A percentile compares a stretch with the other conserved stretches of the same genome.
Conservation (phyloP, 768 basidiomycete species). For the Suillus weaverae region DNA sequence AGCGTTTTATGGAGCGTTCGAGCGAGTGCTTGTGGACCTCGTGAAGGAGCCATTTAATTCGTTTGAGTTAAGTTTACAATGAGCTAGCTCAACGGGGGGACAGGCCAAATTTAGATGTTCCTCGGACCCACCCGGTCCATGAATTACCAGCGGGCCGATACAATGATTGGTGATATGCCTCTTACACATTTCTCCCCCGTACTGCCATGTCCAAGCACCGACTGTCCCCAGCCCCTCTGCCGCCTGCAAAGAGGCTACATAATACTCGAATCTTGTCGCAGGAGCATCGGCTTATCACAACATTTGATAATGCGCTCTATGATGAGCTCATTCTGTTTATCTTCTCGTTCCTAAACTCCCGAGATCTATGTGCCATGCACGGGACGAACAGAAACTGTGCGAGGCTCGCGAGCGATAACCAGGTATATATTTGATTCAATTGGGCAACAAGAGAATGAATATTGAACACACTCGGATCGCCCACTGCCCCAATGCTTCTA, state of each 20-base stretch:
- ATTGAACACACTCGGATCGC: conserved; percentile 18
- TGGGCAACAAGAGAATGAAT: conserved; percentile 8
- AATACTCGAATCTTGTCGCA: conserved; percentile 13
- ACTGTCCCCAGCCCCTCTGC: conserved; percentile 50
- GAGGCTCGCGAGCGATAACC: conserved; percentile 65
- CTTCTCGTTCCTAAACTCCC: conserved; percentile 67
- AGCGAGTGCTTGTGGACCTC: conserved; percentile 52
- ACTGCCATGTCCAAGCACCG: conserved; percentile 50
- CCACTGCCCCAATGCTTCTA: conserved; percentile 21
- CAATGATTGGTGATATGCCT: conserved; percentile 5
- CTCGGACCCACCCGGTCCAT: neutral
- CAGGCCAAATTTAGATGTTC: neutral
- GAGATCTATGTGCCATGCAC: conserved; percentile 68
- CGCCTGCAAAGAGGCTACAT: conserved; percentile 58
- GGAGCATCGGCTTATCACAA: conserved; percentile 24
- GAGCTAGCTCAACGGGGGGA: neutral
- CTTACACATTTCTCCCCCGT: neutral
- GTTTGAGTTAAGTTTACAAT: neutral
- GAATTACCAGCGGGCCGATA: conserved; percentile 2
- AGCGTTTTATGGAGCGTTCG: conserved; percentile 66
- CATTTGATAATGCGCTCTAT: conserved; percentile 60
- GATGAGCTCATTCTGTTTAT: conserved; percentile 77
- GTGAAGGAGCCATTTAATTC: conserved; percentile 49
- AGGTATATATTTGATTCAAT: conserved; percentile 42
- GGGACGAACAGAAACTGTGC: conserved; percentile 64